Conservation (phyloP, 805 yeast species). For the Kuraishia cidri region DNA sequence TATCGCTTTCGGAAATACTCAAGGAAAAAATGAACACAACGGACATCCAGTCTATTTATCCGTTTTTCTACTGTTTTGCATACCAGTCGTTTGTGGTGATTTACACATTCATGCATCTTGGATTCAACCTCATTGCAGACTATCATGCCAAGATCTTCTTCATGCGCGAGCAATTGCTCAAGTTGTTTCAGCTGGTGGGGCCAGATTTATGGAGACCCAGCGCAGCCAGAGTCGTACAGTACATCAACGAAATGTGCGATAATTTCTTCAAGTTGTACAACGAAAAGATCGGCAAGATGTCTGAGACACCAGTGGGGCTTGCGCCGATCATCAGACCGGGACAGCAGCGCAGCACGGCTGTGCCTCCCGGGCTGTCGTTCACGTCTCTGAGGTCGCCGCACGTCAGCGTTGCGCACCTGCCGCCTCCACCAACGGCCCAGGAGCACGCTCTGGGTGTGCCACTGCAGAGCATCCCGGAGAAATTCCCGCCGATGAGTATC, state of each 20-base stretch:
- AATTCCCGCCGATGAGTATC: neutral
- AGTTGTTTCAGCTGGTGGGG: constrained; percentile 17
- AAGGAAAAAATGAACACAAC: constrained; percentile 18
- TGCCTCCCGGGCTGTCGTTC: too few species aligned
- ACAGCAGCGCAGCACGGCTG: constrained; percentile 2
- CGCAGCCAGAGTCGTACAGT: constrained; percentile 18
- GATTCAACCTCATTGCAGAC: constrained; percentile 19
- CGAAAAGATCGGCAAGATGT: constrained; percentile 7
- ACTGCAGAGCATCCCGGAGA: neutral
- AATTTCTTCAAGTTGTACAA: constrained; percentile 14
- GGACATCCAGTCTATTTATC: constrained; percentile 27
- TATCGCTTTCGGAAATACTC: constrained; percentile 23
- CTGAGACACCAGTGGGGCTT: too few species aligned
- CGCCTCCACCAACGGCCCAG: too few species aligned
- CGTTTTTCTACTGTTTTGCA: constrained; percentile 37
- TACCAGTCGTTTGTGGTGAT: constrained; percentile 44
- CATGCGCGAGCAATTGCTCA: constrained; percentile 17
- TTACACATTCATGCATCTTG: constrained; percentile 36
- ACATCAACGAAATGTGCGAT: constrained; percentile 21
- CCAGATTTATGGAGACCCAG: constrained; percentile 17
- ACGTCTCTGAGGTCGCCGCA: too few species aligned
- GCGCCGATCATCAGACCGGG: too few species aligned
- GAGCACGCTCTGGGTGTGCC: too few species aligned
- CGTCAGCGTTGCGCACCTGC: too few species aligned
- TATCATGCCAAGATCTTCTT: constrained; percentile 14